Conservation (phyloP, 257 asterid species). For the Cinchona pubescens region DNA sequence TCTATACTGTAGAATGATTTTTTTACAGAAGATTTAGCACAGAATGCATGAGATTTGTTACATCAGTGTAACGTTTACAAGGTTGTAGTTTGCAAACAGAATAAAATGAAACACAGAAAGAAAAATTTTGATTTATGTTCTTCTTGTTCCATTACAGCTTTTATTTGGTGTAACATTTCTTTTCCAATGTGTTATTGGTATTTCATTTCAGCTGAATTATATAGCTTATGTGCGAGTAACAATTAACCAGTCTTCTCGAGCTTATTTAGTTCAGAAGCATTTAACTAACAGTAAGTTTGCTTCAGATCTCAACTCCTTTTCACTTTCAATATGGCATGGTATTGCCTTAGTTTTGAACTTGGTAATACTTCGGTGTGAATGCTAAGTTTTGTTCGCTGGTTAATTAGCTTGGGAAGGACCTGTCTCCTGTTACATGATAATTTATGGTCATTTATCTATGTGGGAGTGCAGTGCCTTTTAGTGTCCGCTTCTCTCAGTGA, state of each 20-base stretch:
- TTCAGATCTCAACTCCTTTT: not conserved
- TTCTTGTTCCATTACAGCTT: not conserved
- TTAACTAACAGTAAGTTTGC: not conserved
- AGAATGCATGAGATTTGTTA: conserved; percentile 9
- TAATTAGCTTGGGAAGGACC: not conserved
- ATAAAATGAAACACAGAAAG: conserved; percentile 4
- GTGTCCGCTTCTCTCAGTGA: not conserved
- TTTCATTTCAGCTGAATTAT: not conserved
- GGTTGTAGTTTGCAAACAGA: not conserved
- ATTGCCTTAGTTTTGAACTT: too few relatives aligned
- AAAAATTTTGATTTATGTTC: not conserved
- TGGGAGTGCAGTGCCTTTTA: not conserved
- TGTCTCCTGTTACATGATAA: not conserved
- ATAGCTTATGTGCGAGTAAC: not conserved
- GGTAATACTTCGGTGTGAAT: not conserved
- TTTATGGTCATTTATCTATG: not conserved
- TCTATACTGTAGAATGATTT: conserved; percentile 16
- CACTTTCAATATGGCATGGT: not conserved
- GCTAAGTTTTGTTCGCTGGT: not conserved
- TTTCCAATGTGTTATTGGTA: not conserved
- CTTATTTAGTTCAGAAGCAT: not conserved
- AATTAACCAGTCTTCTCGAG: not conserved
- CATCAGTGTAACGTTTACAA: conserved; percentile 16
- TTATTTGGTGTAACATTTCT: not conserved
- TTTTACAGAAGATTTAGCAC: conserved; percentile 8